A percentile compares a stretch with the other conserved stretches of the same genome.
These are phyloP conservation scores for Neospermospora avenae DNA, from an alignment of 2,329 filamentous ascomycete species.

Conservation along the genomic window DNA sequence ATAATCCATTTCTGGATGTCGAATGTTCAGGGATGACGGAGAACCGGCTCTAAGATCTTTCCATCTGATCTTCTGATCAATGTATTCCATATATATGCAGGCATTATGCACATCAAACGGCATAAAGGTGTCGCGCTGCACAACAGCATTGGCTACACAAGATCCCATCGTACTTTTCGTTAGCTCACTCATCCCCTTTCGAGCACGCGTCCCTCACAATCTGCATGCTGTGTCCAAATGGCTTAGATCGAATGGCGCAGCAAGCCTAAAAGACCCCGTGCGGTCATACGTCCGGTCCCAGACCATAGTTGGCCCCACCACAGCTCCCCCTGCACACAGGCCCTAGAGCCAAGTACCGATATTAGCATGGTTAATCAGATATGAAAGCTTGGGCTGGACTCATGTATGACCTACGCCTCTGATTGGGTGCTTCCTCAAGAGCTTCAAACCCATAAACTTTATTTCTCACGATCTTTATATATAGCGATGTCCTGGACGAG, in stretches of 20 bases:
- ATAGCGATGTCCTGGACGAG: not conserved
- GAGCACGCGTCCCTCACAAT: not conserved
- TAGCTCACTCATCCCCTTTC: not conserved
- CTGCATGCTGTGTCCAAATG: not conserved
- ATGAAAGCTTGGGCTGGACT: conserved; percentile 4
- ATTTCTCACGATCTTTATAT: not conserved
- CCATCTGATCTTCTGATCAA: not conserved
- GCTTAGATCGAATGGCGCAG: not conserved
- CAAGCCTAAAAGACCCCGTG: not conserved
- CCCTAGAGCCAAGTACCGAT: not conserved
- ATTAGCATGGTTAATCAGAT: not conserved
- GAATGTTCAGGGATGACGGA: not conserved
- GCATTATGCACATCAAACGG: not conserved
- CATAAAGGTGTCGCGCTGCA: not conserved
- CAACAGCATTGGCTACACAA: not conserved
- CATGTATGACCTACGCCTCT: not conserved
- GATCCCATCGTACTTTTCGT: not conserved
- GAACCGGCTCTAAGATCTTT: not conserved
- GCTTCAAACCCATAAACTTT: conserved; percentile 12
- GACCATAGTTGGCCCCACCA: not conserved
- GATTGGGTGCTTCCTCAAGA: conserved; percentile 9
- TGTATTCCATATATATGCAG: not conserved
- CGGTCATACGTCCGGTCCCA: not conserved
- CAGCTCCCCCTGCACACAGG: not conserved
- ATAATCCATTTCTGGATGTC: not conserved